phyloP scores from a whole-genome alignment of 306 rosid genomes.

The Vigna hirtella region DNA sequence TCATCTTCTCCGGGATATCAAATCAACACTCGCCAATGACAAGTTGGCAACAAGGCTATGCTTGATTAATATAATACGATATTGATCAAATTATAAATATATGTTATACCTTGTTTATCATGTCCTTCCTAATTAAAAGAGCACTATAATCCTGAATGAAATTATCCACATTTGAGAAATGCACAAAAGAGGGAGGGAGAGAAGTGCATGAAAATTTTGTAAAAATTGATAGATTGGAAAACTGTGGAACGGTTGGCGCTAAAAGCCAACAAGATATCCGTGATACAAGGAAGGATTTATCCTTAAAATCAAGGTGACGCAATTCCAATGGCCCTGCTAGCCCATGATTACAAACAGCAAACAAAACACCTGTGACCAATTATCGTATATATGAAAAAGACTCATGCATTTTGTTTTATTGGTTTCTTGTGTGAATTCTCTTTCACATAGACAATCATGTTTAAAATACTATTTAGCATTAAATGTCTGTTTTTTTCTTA shows the following conservation, averaged over 20 bases:
- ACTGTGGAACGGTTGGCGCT: constrained; percentile 16
- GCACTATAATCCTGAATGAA: no score
- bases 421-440: neutral
- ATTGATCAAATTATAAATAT: neutral
- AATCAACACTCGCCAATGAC: no score
- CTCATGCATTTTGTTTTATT: neutral
- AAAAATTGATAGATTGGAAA: neutral
- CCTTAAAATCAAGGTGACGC: constrained; percentile 33
- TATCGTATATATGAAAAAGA: constrained; percentile 13
- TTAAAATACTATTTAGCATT: neutral
- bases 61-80: neutral
- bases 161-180: no score
- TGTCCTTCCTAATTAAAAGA: no score
- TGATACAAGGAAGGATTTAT: constrained; percentile 39
- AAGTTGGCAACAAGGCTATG: no score
- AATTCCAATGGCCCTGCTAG: constrained; percentile 17
- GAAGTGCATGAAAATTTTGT: no score
- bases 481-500: neutral
- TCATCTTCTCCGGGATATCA: no score
- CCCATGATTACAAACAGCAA: constrained; percentile 47
- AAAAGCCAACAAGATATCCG: constrained; percentile 42
- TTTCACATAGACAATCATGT: neutral
- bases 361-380: constrained; percentile 42
- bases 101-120: neutral
- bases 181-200: no score